Conservation (phyloP, 225 moss, liverwort and hornwort genomes). For the Climacium dendroides region DNA sequence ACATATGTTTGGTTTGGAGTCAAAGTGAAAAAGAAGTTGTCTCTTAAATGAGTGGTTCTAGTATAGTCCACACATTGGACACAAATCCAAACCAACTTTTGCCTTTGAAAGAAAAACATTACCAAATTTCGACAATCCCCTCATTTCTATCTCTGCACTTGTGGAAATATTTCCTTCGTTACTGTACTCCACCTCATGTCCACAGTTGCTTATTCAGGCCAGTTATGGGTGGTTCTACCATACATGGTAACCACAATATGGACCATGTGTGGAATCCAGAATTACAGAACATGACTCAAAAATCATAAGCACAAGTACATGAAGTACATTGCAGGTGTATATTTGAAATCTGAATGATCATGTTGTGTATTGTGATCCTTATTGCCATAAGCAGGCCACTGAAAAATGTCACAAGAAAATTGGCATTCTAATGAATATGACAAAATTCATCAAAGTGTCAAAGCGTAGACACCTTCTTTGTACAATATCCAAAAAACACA, state of each 20-base stretch:
- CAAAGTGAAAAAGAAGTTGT: no score
- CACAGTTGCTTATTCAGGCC: no score
- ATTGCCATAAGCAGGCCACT: background rate
- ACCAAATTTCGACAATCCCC: no score
- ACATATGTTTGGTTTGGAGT: no score
- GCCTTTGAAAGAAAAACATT: no score
- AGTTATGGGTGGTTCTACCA: no score
- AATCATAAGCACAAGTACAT: background rate
- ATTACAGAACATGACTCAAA: background rate
- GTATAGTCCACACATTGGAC: no score
- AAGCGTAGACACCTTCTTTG: background rate
- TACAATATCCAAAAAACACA: background rate
- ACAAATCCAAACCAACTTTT: no score
- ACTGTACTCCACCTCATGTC: no score
- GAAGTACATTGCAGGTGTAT: background rate
- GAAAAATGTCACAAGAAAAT: background rate
- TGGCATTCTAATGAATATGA: background rate
- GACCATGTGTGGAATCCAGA: background rate
- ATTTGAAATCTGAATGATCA: background rate
- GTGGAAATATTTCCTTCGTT: no score
- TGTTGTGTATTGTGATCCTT: background rate
- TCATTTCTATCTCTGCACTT: background rate
- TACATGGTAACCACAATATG: background rate
- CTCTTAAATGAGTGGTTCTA: no score
- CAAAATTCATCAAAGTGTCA: background rate